A percentile compares a stretch with the other conserved stretches of the same genome.
These are phyloP conservation scores for Jackrogersella minutella DNA, from an alignment of 495 filamentous ascomycete species.

Conservation along the genomic window DNA sequence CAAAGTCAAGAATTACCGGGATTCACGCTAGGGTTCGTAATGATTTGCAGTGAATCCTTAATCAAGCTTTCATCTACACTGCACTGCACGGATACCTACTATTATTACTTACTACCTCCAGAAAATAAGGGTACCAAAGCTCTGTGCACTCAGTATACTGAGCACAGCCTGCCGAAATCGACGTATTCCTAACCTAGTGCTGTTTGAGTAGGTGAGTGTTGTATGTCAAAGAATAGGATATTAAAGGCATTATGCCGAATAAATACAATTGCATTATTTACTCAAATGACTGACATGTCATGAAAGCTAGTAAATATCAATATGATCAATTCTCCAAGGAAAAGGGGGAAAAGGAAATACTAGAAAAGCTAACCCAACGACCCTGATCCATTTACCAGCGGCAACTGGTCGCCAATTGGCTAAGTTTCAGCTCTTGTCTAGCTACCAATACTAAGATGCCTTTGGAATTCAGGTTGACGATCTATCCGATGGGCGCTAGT, in stretches of 20 bases:
- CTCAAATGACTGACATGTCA: not conserved
- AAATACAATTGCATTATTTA: not conserved
- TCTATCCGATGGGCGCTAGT: conserved; percentile 2
- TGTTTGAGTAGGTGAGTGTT: not conserved
- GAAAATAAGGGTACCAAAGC: too few relatives aligned
- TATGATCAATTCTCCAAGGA: too few relatives aligned
- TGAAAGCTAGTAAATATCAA: conserved; percentile 11
- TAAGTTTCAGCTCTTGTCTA: conserved; percentile 21
- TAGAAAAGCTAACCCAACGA: not conserved
- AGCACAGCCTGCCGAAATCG: too few relatives aligned
- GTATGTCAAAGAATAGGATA: not conserved
- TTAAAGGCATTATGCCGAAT: not conserved
- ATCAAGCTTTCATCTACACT: conserved; percentile 14
- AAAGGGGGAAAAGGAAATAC: conserved; percentile 8
- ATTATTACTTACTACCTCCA: too few relatives aligned
- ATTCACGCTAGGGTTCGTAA: conserved; percentile 16
- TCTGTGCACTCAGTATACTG: too few relatives aligned
- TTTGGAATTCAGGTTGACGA: conserved; percentile 1
- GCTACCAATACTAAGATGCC: conserved; percentile 1
- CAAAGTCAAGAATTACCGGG: conserved; percentile 33
- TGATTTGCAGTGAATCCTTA: conserved; percentile 25
- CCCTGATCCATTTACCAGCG: not conserved
- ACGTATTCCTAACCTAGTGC: too few relatives aligned
- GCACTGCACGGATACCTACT: not conserved
- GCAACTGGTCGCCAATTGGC: conserved; percentile 12